Base-by-base conservation (phyloP, 164 flowering plant genomes). In the Vitis amurensis region DNA sequence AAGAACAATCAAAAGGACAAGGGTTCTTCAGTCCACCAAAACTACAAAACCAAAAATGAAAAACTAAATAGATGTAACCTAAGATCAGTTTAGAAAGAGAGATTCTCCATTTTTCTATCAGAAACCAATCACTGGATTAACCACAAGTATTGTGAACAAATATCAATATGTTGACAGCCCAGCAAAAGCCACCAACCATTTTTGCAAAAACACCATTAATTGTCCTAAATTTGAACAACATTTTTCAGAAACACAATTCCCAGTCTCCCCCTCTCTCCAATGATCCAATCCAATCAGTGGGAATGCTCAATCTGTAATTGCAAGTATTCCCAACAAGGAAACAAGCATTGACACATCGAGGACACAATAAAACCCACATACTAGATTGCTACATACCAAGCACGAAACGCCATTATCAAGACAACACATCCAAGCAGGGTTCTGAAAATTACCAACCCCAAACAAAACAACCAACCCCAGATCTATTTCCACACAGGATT, bases 401-500 rank as follows among this genome's bases (percentile, higher is more conserved):
- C 44, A 31, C 44, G 44, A 31, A 31, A 31, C 44, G 44, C 44
- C 44, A 31, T 31, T 31, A 31, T 31, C 27, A 16, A 56, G 17
- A n/a, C 14, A 68, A 59, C 51, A 23, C 11, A 50, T 11, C 30
- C 63, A 15, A 61, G 16, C 13, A 30, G 16, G 12, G 56, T 14
- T 53, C 15, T n/a, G 55, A 52, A 59, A 56, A 49, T 55, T 16
- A 56, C 68, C 67, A 63, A 55, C 44, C 67, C 63, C 61, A 71
- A 23, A 23, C 27, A 23, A 23, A 23, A 23, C 27, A 23, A 56
- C 68, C 67, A 63, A 55, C 44, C 67, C 63, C 61, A 71, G 60
- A 62, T 52, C 67, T 50, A 62, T 70, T 53, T 53, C 44, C 31
- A 53, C 16, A 37, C 12, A 52, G 11, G 55, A 70, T 37, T 61